Evolutionary conservation across 1,284 basidiomycete genomes (phyloP).

Genomic region (Cryptococcus sp.): DNA sequence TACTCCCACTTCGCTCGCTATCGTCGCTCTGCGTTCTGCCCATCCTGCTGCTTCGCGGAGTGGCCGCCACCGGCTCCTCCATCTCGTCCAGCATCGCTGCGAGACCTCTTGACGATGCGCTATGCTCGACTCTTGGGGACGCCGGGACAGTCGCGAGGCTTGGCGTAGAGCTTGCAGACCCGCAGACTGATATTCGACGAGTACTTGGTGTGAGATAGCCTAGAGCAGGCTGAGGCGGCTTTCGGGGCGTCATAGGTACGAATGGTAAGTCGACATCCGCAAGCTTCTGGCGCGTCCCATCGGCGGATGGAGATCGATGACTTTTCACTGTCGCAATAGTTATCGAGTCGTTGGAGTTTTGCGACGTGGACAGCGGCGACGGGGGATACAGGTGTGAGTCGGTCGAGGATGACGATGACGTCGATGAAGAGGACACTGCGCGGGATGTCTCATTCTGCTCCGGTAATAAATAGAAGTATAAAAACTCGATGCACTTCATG

Average conservation of each 20-base stretch:
- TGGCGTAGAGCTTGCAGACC: slow-evolving; percentile 26
- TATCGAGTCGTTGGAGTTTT: neutral
- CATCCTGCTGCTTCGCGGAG: slow-evolving; percentile 9
- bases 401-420: slow-evolving; percentile 26
- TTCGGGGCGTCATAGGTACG: slow-evolving; percentile 46
- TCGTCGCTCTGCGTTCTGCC: slow-evolving; percentile 2
- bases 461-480: slow-evolving; percentile 88
- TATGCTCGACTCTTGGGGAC: slow-evolving; percentile 25
- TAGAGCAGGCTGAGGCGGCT: slow-evolving; percentile 38
- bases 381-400: slow-evolving; percentile 23
- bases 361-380: slow-evolving; percentile 11
- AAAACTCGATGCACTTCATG: slow-evolving; percentile 89
- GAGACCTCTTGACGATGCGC: slow-evolving; percentile 15
- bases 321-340: neutral
- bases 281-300: slow-evolving; percentile 3
- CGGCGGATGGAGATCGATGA: slow-evolving; percentile 11
- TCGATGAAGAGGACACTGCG: slow-evolving; percentile 24
- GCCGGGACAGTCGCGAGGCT: slow-evolving; percentile 30
- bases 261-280: slow-evolving; percentile 41
- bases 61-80: slow-evolving; percentile 4
- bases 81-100: slow-evolving; percentile 18
- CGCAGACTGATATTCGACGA: slow-evolving; percentile 21
- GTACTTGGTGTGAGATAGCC: slow-evolving; percentile 45
- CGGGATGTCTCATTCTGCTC: slow-evolving; percentile 57
- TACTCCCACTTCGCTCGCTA: slow-evolving; percentile 5